A percentile compares a stretch with the other conserved stretches of the same genome.
Conservation (phyloP, 2,329 filamentous ascomycete genomes). For the Fusarium odoratissimum region DNA sequence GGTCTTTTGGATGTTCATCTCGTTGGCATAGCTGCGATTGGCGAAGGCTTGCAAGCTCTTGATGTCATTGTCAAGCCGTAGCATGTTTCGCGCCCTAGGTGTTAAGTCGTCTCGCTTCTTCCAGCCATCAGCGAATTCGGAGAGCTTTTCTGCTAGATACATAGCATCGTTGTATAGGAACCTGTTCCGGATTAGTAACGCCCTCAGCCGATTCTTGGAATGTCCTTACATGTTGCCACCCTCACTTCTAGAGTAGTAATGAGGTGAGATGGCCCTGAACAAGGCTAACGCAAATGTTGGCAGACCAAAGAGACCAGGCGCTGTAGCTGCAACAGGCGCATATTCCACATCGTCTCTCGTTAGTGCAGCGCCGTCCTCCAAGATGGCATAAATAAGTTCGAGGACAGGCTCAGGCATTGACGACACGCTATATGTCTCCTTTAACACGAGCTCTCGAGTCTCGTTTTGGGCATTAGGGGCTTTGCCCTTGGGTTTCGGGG, state of each 20-base stretch:
- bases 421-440: constrained; percentile 89
- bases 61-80: constrained; percentile 70
- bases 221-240: constrained; percentile 72
- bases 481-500: constrained; percentile 19
- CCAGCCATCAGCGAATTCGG: constrained; percentile 63
- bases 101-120: constrained; percentile 64
- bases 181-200: constrained; percentile 52
- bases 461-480: constrained; percentile 44
- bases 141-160: constrained; percentile 69
- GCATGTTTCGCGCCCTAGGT: constrained; percentile 62
- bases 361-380: constrained; percentile 71
- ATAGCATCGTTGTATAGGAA: constrained; percentile 75
- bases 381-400: constrained; percentile 69
- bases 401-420: constrained; percentile 85
- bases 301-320: constrained; percentile 75
- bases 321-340: constrained; percentile 73
- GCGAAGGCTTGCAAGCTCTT: constrained; percentile 70
- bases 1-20: constrained; percentile 70
- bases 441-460: constrained; percentile 77
- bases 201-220: neutral
- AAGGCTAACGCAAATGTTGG: constrained; percentile 81
- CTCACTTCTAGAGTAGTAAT: constrained; percentile 74
- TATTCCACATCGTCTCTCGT: constrained; percentile 63
- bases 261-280: constrained; percentile 80
- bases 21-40: constrained; percentile 69